Conservation (phyloP, 768 basidiomycete species). For the Suillus fuscotomentosus region DNA sequence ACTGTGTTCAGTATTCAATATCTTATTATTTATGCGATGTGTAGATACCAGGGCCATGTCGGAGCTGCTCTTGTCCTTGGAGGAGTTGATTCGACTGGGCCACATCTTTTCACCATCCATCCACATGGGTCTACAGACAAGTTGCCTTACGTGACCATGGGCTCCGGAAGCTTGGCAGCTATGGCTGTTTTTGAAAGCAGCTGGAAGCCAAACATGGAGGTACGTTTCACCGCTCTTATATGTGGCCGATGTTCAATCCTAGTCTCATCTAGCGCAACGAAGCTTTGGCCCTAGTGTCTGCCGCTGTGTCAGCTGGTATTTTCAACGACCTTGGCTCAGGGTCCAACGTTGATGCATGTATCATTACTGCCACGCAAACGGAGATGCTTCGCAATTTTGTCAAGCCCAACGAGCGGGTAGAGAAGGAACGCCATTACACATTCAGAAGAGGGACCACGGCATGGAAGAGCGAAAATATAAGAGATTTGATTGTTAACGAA, state of each 20-base stretch:
- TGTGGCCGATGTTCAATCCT: not conserved
- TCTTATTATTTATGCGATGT: not conserved
- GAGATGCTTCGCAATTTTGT: conserved; percentile 95
- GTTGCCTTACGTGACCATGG: conserved; percentile 98
- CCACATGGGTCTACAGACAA: conserved; percentile 99
- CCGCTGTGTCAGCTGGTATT: conserved; percentile 92
- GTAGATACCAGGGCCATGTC: conserved; percentile 88
- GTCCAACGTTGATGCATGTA: conserved; percentile 96
- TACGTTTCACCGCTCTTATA: conserved; percentile 32
- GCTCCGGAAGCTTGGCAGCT: conserved; percentile 91
- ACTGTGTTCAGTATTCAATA: not conserved
- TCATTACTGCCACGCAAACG: conserved; percentile 83
- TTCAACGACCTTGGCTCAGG: conserved; percentile 99
- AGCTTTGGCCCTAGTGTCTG: conserved; percentile 79
- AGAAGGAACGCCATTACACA: conserved; percentile 66
- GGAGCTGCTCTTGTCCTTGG: conserved; percentile 96
- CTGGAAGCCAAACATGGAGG: conserved; percentile 83
- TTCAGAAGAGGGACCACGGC: conserved; percentile 90
- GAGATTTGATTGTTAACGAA: conserved; percentile 71
- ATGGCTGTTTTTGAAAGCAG: conserved; percentile 96
- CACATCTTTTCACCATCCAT: conserved; percentile 93
- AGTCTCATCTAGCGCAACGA: conserved; percentile 58
- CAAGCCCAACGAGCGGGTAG: conserved; percentile 83
- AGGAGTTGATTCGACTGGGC: conserved; percentile 91
- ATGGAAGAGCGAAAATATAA: conserved; percentile 79